Base-by-base conservation (phyloP, 306 rosid species). In the Fagus sylvatica region DNA sequence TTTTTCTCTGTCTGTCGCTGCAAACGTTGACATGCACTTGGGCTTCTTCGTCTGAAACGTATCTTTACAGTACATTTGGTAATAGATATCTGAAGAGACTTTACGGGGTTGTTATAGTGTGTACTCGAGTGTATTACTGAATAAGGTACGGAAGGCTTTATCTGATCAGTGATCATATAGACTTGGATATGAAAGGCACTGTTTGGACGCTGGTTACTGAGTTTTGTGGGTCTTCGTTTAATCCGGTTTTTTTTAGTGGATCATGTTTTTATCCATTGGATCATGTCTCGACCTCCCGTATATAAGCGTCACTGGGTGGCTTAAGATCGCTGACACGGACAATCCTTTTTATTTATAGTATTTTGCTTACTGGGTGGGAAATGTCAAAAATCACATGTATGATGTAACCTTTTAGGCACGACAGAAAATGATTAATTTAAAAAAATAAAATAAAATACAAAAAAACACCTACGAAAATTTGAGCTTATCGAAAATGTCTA, bases 21-120 rank as follows among this genome's bases (percentile, higher is more conserved):
- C 85, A 68, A 81, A 81, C 87, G 93, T 85, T 87, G 97, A 90
- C 93, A 84, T 90, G 91, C 89, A 84, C 72, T 80, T 80, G 82
- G 83, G 78, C 55, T 75, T 74, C 76, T 85, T 88, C 76, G 74
- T 81, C 89, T 78, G 87, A 82, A 74, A 62, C 87, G 82, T 86
- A 86, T 89, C 90, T 88, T 66, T 77, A 28, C 65, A 76, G 83
- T 76, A 76, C 93, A 76, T 70, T 87, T 83, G 92, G 72, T 1
- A 43, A 11, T 42, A 76, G 82, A 84, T 82, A 73, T 78, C 75
- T 78, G 80, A 79, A 34, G 59, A 36, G 8, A 41, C 53, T 71
- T 68, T 76, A 43, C 46, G 6, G 42, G 76, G 19, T 4, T 55
- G 16, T 71, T 72, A 40, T 75, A 39, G 42, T 1, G 36, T 74